These are phyloP conservation scores for Pseudonitzschia delicatissima DNA, from an alignment of 108 stramenopile genomes.

Conservation along the genomic window DNA sequence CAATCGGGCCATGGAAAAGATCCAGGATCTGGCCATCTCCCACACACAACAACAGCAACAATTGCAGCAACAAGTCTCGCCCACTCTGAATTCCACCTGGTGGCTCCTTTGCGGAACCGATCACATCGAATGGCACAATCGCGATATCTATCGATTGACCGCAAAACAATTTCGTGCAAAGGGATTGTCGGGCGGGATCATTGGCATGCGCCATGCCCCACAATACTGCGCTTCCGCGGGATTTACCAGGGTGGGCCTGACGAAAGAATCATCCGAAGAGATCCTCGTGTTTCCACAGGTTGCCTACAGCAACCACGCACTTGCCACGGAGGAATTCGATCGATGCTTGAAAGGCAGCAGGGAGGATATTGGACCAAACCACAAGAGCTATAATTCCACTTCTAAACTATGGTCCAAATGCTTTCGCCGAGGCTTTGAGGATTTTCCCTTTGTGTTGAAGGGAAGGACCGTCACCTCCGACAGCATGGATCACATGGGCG, in stretches of 20 bases:
- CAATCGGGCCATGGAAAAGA: slow-evolving; percentile 12
- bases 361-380: neutral
- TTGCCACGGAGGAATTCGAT: slow-evolving; percentile 1
- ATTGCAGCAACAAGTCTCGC: neutral
- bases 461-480: slow-evolving; percentile 10
- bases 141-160: slow-evolving; percentile 9
- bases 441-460: neutral
- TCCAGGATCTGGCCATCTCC: slow-evolving; percentile 6
- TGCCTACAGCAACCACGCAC: slow-evolving; percentile 14
- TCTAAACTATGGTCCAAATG: neutral
- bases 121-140: slow-evolving; percentile 20
- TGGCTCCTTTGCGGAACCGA: slow-evolving; percentile 14
- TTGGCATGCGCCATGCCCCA: slow-evolving; percentile 3
- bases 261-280: neutral
- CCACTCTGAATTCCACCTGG: slow-evolving; percentile 11
- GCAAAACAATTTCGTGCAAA: neutral
- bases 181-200: neutral
- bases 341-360: neutral
- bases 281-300: neutral
- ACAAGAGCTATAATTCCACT: neutral
- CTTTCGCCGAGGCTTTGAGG: slow-evolving; percentile 1
- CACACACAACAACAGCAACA: slow-evolving; percentile 2
- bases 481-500: slow-evolving; percentile 15
- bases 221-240: slow-evolving; percentile 16
- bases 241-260: slow-evolving; percentile 10